These are phyloP conservation scores for Pythium sp. DNA, from an alignment of 352 stramenopile genomes.

Conservation along the genomic window DNA sequence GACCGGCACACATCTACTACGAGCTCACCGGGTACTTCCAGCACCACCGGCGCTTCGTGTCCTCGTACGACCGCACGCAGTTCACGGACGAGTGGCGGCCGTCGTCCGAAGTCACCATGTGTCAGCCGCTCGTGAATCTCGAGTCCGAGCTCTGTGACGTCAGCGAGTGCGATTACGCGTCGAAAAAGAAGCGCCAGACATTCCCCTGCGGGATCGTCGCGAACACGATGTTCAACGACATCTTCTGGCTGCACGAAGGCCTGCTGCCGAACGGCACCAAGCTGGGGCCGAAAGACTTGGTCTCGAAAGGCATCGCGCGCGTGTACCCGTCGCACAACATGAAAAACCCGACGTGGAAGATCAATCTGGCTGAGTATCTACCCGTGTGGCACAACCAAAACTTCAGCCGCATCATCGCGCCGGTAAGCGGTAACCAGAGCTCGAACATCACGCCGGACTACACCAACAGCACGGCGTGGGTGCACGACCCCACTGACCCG, in stretches of 20 bases:
- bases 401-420: slow-evolving; percentile 69
- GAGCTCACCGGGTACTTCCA: slow-evolving; percentile 66
- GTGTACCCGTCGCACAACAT: slow-evolving; percentile 52
- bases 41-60: slow-evolving; percentile 73
- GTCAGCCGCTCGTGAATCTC: slow-evolving; percentile 43
- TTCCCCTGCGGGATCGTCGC: slow-evolving; percentile 77
- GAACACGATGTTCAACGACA: slow-evolving; percentile 86
- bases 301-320: slow-evolving; percentile 40
- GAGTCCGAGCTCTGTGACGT: slow-evolving; percentile 39
- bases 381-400: slow-evolving; percentile 74
- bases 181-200: slow-evolving; percentile 32
- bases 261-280: slow-evolving; percentile 38
- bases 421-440: slow-evolving; percentile 17
- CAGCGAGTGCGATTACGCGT: slow-evolving; percentile 27
- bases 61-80: slow-evolving; percentile 61
- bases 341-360: slow-evolving; percentile 55
- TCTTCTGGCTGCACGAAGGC: slow-evolving; percentile 76
- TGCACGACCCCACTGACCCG: slow-evolving; percentile 45
- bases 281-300: slow-evolving; percentile 38
- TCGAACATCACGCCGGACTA: slow-evolving; percentile 54
- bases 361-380: slow-evolving; percentile 36
- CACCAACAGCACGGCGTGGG: slow-evolving; percentile 77
- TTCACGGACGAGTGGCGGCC: slow-evolving; percentile 61
- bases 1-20: slow-evolving; percentile 53
- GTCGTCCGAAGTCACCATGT: slow-evolving; percentile 34